A percentile compares a stretch with the other conserved stretches of the same genome.
These are phyloP conservation scores for Wickerhamiella azyma DNA, from an alignment of 805 yeast species.

Conservation along the genomic window DNA sequence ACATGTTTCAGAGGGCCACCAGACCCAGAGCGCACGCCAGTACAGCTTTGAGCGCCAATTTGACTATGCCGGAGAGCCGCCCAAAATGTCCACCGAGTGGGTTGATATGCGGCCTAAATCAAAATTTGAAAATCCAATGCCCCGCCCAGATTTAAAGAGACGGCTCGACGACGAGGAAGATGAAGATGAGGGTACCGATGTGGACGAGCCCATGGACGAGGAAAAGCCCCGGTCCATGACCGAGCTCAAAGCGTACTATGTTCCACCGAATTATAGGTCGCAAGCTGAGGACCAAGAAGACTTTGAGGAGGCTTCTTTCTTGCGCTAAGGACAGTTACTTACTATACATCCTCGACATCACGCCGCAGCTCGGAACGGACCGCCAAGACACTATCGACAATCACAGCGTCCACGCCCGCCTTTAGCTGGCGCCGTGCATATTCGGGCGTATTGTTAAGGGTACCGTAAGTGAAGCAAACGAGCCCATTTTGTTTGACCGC, in stretches of 20 bases:
- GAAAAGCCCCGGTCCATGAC: not conserved
- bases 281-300: constrained; percentile 12
- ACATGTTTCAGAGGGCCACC: constrained; percentile 24
- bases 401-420: constrained; percentile 97
- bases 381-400: constrained; percentile 86
- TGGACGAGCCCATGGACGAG: constrained; percentile 1
- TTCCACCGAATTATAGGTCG: constrained; percentile 12
- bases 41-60: constrained; percentile 1
- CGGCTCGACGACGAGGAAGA: constrained; percentile 14
- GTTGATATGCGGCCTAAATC: constrained; percentile 1
- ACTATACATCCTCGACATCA: constrained; percentile 21
- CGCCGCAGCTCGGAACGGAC: constrained; percentile 59
- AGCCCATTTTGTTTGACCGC: constrained; percentile 86
- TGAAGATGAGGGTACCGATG: constrained; percentile 17
- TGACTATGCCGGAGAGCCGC: not conserved
- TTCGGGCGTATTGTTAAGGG: constrained; percentile 69
- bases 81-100: not conserved
- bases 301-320: constrained; percentile 22
- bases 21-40: constrained; percentile 9
- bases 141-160: constrained; percentile 1
- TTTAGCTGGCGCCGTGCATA: constrained; percentile 73
- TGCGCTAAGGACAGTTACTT: constrained; percentile 11
- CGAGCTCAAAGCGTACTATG: constrained; percentile 11
- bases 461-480: constrained; percentile 88
- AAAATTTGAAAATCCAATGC: not conserved